phyloP scores from a whole-genome alignment of 768 basidiomycete genomes.

The Paxillus ammoniavirescens region DNA sequence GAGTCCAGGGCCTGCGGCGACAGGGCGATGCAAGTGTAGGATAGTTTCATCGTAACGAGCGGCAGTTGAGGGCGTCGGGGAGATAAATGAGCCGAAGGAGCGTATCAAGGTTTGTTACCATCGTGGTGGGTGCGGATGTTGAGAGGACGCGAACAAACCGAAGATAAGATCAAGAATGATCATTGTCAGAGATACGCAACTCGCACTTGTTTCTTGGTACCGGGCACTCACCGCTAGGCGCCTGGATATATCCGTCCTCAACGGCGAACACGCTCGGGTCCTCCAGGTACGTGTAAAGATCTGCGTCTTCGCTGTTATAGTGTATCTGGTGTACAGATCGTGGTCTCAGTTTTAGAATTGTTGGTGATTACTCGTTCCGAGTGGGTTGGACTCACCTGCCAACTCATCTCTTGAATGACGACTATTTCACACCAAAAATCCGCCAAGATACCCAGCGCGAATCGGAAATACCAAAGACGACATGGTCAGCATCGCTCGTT shows the following conservation, averaged over 20 bases:
- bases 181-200: neutral
- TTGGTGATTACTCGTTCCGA: neutral
- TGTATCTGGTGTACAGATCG: slow-evolving; percentile 44
- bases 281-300: slow-evolving; percentile 59
- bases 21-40: slow-evolving; percentile 4
- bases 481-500: too few relatives aligned
- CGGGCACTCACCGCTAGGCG: slow-evolving; percentile 36
- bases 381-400: slow-evolving; percentile 38
- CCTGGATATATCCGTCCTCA: slow-evolving; percentile 47
- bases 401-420: slow-evolving; percentile 66
- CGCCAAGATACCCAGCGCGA: too few relatives aligned
- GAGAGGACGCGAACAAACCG: neutral
- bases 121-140: neutral
- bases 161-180: neutral
- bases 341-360: neutral
- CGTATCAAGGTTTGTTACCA: neutral
- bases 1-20: slow-evolving; percentile 47
- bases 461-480: too few relatives aligned
- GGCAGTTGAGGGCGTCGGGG: neutral
- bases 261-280: slow-evolving; percentile 54
- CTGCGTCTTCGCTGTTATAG: slow-evolving; percentile 57
- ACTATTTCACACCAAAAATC: slow-evolving; percentile 29
- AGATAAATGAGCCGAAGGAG: neutral
- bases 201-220: too few relatives aligned
- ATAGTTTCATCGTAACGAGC: neutral